Conservation (phyloP, 768 basidiomycete genomes). For the Suillus subaureus region DNA sequence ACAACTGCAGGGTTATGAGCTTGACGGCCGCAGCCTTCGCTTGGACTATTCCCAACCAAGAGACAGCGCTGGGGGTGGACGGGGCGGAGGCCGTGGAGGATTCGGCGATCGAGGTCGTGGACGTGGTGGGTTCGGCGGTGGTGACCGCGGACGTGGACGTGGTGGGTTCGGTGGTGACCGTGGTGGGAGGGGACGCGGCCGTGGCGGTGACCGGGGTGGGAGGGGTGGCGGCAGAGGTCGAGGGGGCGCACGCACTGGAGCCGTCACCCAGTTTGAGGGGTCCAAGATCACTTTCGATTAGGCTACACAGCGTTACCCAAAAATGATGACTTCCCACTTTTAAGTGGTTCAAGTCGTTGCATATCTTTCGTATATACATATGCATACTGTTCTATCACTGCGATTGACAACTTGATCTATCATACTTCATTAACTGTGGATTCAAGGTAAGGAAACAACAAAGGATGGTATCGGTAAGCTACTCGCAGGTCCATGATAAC, state of each 20-base stretch:
- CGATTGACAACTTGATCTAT: not conserved
- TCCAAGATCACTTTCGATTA: slow-evolving; percentile 51
- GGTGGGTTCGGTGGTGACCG: slow-evolving; percentile 48
- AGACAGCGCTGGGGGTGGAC: slow-evolving; percentile 54
- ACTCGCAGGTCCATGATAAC: not conserved
- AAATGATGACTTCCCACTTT: not conserved
- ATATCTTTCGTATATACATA: slow-evolving; percentile 6
- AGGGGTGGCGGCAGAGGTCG: slow-evolving; percentile 39
- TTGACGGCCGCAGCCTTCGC: slow-evolving; percentile 80
- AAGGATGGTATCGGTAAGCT: not conserved
- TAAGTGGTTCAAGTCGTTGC: not conserved
- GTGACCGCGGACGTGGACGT: slow-evolving; percentile 49
- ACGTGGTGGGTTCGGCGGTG: slow-evolving; percentile 41
- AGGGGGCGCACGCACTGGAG: slow-evolving; percentile 54
- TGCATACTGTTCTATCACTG: not conserved
- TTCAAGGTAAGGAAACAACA: not conserved
- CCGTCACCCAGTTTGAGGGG: slow-evolving; percentile 52
- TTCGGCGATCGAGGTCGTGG: slow-evolving; percentile 24
- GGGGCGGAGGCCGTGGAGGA: slow-evolving; percentile 33
- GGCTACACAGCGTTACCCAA: not conserved
- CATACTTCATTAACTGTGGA: not conserved
- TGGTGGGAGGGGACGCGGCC: slow-evolving; percentile 43
- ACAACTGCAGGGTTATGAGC: slow-evolving; percentile 66
- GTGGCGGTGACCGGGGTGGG: slow-evolving; percentile 39
- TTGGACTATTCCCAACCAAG: slow-evolving; percentile 88